Conservation (phyloP, 2,329 filamentous ascomycete genomes). For the Fusarium fujikuroi region DNA sequence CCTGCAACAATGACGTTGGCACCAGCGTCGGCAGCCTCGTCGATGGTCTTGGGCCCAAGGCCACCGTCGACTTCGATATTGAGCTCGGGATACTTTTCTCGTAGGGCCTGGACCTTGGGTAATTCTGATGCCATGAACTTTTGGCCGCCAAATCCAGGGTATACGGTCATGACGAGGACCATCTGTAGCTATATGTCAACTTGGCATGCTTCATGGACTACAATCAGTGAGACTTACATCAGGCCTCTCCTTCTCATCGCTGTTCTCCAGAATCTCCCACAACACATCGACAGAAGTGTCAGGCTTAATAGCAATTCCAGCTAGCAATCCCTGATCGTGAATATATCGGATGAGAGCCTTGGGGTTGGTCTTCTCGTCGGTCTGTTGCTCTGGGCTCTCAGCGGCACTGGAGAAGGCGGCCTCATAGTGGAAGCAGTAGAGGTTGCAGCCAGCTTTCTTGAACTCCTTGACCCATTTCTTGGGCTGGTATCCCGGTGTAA, state of each 20-base stretch:
- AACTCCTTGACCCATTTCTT: constrained; percentile 99
- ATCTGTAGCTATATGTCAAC: constrained; percentile 68
- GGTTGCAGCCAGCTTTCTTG: constrained; percentile 90
- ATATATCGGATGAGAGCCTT: constrained; percentile 90
- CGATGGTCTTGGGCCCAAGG: constrained; percentile 87
- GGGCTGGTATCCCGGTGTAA: constrained; percentile 65
- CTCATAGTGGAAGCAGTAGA: constrained; percentile 99
- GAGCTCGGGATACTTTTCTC: constrained; percentile 85
- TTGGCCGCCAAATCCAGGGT: constrained; percentile 96
- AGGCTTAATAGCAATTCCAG: constrained; percentile 96
- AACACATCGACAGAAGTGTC: constrained; percentile 90
- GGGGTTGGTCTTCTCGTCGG: constrained; percentile 80
- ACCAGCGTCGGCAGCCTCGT: constrained; percentile 92
- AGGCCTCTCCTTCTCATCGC: constrained; percentile 78
- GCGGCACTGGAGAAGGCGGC: constrained; percentile 90
- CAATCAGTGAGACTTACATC: constrained; percentile 73
- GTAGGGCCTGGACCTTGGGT: constrained; percentile 88
- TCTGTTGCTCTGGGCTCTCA: constrained; percentile 76
- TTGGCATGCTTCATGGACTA: background rate
- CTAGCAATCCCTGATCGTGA: constrained; percentile 86
- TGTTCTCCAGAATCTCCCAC: constrained; percentile 85
- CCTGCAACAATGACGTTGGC: constrained; percentile 98
- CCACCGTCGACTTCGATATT: constrained; percentile 99
- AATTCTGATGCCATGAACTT: constrained; percentile 98
- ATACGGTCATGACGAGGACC: constrained; percentile 98